A percentile compares a stretch with the other conserved stretches of the same genome.
Conservation (phyloP, 1,139 yeast genomes). For the Geotrichum candidum region DNA sequence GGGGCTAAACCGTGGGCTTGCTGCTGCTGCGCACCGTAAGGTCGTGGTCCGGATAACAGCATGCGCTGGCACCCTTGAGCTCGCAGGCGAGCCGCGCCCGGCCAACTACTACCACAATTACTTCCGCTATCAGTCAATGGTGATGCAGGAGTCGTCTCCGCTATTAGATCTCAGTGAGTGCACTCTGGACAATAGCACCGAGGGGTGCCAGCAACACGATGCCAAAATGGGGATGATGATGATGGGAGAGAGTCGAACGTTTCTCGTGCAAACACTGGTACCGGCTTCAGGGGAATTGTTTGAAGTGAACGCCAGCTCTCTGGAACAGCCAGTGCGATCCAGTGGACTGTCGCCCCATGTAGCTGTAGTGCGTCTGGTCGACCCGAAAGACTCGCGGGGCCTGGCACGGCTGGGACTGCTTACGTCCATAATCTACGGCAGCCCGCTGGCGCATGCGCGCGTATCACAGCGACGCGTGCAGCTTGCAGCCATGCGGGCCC, state of each 20-base stretch:
- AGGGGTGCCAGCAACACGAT: background rate
- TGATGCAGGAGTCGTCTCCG: constrained; percentile 5
- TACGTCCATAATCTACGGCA: constrained; percentile 3
- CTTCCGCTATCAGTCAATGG: background rate
- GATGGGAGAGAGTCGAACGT: constrained; percentile 20
- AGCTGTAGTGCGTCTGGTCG: background rate
- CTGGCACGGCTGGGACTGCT: background rate
- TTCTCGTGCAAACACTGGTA: constrained; percentile 20
- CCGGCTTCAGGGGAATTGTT: background rate
- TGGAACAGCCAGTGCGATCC: background rate
- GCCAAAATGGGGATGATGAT: constrained; percentile 19
- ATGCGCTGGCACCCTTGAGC: background rate
- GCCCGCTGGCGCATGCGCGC: background rate
- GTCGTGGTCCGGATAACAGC: background rate
- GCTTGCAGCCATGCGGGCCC: background rate
- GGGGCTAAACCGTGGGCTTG: constrained; percentile 1
- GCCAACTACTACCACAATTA: background rate
- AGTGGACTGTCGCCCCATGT: background rate
- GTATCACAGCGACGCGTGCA: constrained; percentile 5
- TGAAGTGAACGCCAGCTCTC: background rate
- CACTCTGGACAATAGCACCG: background rate
- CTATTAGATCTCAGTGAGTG: background rate
- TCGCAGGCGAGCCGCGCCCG: background rate
- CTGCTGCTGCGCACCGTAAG: background rate
- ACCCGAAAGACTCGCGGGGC: background rate